These are phyloP conservation scores for Aphanomyces stellatus DNA, from an alignment of 352 stramenopile species.

Conservation along the genomic window DNA sequence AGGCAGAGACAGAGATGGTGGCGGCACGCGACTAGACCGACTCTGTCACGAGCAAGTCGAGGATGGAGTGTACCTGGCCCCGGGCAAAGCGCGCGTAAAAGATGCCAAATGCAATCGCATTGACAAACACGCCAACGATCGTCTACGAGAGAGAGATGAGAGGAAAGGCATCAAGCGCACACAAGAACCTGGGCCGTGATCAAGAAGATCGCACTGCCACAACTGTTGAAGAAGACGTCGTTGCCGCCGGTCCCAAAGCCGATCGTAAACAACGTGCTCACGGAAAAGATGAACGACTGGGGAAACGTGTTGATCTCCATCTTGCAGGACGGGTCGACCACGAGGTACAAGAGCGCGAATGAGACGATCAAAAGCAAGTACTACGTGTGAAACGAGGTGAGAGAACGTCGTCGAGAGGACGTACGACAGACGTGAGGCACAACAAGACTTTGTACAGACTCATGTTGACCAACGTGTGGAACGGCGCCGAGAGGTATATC, in stretches of 20 bases:
- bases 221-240: slow-evolving; percentile 87
- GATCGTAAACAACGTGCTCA: slow-evolving; percentile 73
- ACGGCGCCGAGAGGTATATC: slow-evolving; percentile 74
- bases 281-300: slow-evolving; percentile 74
- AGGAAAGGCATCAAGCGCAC: background rate
- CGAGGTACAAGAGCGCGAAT: slow-evolving; percentile 71
- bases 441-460: slow-evolving; percentile 68
- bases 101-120: slow-evolving; percentile 91
- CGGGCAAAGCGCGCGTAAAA: slow-evolving; percentile 92
- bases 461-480: slow-evolving; percentile 77
- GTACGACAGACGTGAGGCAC: slow-evolving; percentile 29
- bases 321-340: slow-evolving; percentile 53
- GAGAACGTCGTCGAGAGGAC: slow-evolving; percentile 2
- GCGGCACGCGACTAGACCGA: slow-evolving; percentile 53
- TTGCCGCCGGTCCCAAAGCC: slow-evolving; percentile 69
- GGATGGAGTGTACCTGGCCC: slow-evolving; percentile 43
- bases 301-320: slow-evolving; percentile 53
- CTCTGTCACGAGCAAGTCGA: background rate
- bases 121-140: slow-evolving; percentile 84
- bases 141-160: slow-evolving; percentile 46
- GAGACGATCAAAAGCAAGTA: slow-evolving; percentile 58
- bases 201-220: slow-evolving; percentile 86
- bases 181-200: slow-evolving; percentile 58
- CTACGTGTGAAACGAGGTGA: slow-evolving; percentile 22
- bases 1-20: slow-evolving; percentile 92